Conservation (phyloP, 2,329 filamentous ascomycete species). For the Scortechinia acanthostroma region DNA sequence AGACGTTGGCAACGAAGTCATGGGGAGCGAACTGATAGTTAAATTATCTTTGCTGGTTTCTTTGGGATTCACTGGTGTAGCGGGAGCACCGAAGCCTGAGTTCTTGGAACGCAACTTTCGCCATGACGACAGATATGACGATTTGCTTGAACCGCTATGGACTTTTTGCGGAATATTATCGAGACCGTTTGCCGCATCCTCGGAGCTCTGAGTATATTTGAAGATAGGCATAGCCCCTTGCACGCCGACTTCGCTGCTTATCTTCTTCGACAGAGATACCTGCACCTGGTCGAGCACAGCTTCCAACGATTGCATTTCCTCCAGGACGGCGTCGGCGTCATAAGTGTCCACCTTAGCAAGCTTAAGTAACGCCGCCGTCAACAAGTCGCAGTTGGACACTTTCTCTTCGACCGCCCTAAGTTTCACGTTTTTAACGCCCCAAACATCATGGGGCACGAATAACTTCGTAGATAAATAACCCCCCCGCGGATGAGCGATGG, state of each 20-base stretch:
- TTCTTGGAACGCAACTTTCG: conserved; percentile 84
- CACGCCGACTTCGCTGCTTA: conserved; percentile 88
- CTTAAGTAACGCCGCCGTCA: conserved; percentile 82
- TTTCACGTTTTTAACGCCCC: conserved; percentile 89
- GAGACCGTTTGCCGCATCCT: conserved; percentile 32
- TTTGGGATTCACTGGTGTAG: conserved; percentile 20
- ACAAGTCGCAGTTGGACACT: conserved; percentile 79
- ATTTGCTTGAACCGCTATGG: conserved; percentile 26
- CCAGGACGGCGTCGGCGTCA: conserved; percentile 84
- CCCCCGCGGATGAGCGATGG: conserved; percentile 80
- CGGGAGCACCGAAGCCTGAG: conserved; percentile 55
- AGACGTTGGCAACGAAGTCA: conserved; percentile 60
- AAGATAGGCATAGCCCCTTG: conserved; percentile 69
- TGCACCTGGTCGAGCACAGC: conserved; percentile 81
- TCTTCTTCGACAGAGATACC: conserved; percentile 66
- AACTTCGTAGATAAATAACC: conserved; percentile 87
- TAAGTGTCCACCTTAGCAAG: conserved; percentile 77
- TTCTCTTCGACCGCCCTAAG: conserved; percentile 89
- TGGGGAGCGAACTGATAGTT: conserved; percentile 70
- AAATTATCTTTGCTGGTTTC: conserved; percentile 49
- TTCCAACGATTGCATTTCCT: conserved; percentile 90
- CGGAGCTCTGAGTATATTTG: conserved; percentile 51
- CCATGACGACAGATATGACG: conserved; percentile 79
- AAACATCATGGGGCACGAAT: conserved; percentile 87
- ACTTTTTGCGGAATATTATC: conserved; percentile 28